Base-by-base conservation (phyloP, 805 yeast species). In the Saccharomycopsis babjevae region DNA sequence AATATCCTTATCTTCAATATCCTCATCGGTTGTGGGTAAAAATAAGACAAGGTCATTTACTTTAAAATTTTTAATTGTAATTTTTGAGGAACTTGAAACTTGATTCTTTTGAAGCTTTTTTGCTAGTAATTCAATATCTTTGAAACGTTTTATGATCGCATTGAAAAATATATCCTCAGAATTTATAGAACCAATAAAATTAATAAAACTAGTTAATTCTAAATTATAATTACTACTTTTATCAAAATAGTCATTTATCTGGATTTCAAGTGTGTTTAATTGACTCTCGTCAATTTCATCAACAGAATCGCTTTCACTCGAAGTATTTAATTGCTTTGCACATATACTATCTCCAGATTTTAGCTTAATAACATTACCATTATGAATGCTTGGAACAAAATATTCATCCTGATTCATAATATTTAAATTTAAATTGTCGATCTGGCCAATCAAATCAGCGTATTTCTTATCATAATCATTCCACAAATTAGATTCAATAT, bases 111-210 rank as follows among this genome's bases (percentile, higher is more conserved):
- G 89, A 62, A 89, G 78, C 68, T 83, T 88, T 68, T 94, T 85
- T 1, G 98, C 98, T 67, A 92, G 78, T 5, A 86, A 82, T 70
- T 94, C 98, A 57, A 93, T 96, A 68, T 93, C 98, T 60, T 81
- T 83, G 68, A 94, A 92, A 62, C 99, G 76, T 69, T 86, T 84
- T 43, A 84, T 79, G 2, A 91, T 81, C 15, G 82, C 74, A 15
- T 73, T 70, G 42, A 75, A 73, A 56, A 71, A 74, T 10, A 73
- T 55, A 56, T 70, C 64, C 40, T 46, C 52, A 10, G 52, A 46
- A 46, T 46, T 22, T 32, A 46, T 46, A 46, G 52, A 46, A 5
- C 22, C 28, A 22, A 46, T 10, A 11, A 46, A 46, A 20, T 22
- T 15, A 20, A 46, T 25, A 15, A 46, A 46, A 25, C 22, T 16